Conservation (phyloP, 2,329 filamentous ascomycete species). For the Raffaelea arxii region DNA sequence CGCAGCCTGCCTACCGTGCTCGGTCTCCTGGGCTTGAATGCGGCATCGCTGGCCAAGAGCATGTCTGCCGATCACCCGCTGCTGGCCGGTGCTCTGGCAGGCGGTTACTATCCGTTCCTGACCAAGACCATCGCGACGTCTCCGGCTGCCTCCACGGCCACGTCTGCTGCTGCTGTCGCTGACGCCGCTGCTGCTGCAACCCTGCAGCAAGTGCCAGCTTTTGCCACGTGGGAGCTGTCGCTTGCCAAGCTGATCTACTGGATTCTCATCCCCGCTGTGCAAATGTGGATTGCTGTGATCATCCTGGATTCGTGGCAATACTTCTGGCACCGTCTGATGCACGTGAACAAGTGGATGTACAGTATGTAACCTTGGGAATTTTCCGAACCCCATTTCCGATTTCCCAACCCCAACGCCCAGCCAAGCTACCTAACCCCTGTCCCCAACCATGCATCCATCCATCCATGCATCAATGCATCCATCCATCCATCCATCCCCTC, state of each 20-base stretch:
- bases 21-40: constrained; percentile 65
- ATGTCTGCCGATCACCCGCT: constrained; percentile 61
- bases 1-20: constrained; percentile 65
- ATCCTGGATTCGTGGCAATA: constrained; percentile 97
- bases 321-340: constrained; percentile 92
- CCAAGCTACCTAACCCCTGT: too few species aligned
- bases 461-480: too few species aligned
- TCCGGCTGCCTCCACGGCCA: not conserved
- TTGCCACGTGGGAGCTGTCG: constrained; percentile 73
- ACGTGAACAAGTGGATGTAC: constrained; percentile 95
- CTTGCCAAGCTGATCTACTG: constrained; percentile 73
- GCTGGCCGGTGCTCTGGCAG: constrained; percentile 65
- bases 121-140: constrained; percentile 30
- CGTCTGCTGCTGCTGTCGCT: not conserved
- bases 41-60: constrained; percentile 64
- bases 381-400: too few species aligned
- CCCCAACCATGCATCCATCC: too few species aligned
- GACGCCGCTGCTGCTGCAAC: constrained; percentile 43
- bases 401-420: too few species aligned
- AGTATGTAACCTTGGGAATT: constrained; percentile 57
- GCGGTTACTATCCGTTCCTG: constrained; percentile 70
- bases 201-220: constrained; percentile 49
- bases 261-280: constrained; percentile 62
- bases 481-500: too few species aligned
- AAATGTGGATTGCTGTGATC: constrained; percentile 64